These are phyloP conservation scores for Evansstolkia leycettana DNA, from an alignment of 495 filamentous ascomycete species.

Conservation along the genomic window DNA sequence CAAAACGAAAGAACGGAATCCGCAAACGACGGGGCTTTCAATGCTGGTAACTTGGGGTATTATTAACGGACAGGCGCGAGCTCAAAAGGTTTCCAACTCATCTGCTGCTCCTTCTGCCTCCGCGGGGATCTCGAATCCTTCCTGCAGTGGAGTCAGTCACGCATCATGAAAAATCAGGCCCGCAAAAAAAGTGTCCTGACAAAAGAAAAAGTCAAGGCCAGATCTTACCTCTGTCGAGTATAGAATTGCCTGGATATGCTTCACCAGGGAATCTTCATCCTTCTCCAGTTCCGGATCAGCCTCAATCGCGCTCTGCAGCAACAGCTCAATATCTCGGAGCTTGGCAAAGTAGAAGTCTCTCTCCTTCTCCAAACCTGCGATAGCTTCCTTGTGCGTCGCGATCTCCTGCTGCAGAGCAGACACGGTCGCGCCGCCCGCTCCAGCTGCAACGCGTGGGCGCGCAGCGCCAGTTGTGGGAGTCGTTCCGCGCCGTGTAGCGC, in stretches of 20 bases:
- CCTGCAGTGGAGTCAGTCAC: conserved; percentile 17
- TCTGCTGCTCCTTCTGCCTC: conserved; percentile 24
- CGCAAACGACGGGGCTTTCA: neutral
- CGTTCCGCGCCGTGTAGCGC: conserved; percentile 53
- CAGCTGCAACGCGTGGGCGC: conserved; percentile 37
- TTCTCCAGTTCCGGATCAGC: conserved; percentile 82
- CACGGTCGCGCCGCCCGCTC: conserved; percentile 40
- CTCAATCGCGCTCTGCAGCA: conserved; percentile 86
- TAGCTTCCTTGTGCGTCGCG: conserved; percentile 69
- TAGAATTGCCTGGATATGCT: conserved; percentile 88
- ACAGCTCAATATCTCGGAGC: conserved; percentile 86
- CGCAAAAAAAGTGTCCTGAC: neutral
- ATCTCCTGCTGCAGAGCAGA: conserved; percentile 72
- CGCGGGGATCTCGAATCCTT: conserved; percentile 41
- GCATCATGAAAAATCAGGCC: too few relatives aligned
- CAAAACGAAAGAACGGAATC: too few relatives aligned
- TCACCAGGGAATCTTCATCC: conserved; percentile 80
- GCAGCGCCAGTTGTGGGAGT: conserved; percentile 58
- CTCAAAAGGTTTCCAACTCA: conserved; percentile 41
- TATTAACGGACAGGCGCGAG: conserved; percentile 9
- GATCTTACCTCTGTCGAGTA: conserved; percentile 81
- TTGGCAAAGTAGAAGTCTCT: conserved; percentile 99
- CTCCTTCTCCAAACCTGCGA: conserved; percentile 81
- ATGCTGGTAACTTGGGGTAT: conserved; percentile 7
- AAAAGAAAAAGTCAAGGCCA: conserved; percentile 1